A percentile compares a stretch with the other conserved stretches of the same genome.
phyloP scores from a whole-genome alignment of 768 basidiomycete genomes.

The Termitomyces sp. region DNA sequence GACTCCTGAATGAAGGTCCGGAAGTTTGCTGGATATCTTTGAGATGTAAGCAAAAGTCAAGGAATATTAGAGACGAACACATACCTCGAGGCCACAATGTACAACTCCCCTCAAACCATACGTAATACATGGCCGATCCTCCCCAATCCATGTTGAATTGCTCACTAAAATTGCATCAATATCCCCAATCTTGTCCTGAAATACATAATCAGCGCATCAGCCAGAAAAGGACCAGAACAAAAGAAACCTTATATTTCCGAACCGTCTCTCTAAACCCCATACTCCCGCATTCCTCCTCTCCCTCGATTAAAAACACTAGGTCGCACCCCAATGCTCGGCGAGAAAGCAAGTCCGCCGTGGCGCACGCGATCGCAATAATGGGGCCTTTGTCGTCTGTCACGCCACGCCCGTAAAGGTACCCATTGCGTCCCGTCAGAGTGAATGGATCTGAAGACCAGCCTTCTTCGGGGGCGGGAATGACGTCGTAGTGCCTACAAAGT shows the following conservation, averaged over 20 bases:
- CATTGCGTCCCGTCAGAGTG: slow-evolving; percentile 73
- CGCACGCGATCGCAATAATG: slow-evolving; percentile 85
- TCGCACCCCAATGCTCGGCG: slow-evolving; percentile 76
- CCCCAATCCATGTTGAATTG: slow-evolving; percentile 97
- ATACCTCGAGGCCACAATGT: slow-evolving; percentile 75
- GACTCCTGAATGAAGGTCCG: slow-evolving; percentile 90
- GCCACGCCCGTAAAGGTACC: slow-evolving; percentile 87
- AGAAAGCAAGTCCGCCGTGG: slow-evolving; percentile 75
- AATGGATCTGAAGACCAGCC: slow-evolving; percentile 88
- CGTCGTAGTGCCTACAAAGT: slow-evolving; percentile 80
- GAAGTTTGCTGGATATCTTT: slow-evolving; percentile 64
- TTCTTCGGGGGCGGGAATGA: slow-evolving; percentile 72
- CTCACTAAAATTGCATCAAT: slow-evolving; percentile 89
- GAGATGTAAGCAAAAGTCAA: not conserved
- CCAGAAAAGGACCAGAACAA: not conserved
- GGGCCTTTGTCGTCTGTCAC: slow-evolving; percentile 97
- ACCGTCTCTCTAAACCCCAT: slow-evolving; percentile 80
- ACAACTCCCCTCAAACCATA: slow-evolving; percentile 94
- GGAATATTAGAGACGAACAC: not conserved
- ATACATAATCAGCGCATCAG: not conserved
- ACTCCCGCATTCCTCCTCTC: slow-evolving; percentile 96
- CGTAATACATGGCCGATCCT: slow-evolving; percentile 88
- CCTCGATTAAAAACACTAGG: slow-evolving; percentile 87
- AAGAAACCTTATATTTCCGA: slow-evolving; percentile 58
- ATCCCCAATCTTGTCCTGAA: slow-evolving; percentile 71